Conservation (phyloP, 2,329 filamentous ascomycete genomes). For the Harringtonia aguacate region DNA sequence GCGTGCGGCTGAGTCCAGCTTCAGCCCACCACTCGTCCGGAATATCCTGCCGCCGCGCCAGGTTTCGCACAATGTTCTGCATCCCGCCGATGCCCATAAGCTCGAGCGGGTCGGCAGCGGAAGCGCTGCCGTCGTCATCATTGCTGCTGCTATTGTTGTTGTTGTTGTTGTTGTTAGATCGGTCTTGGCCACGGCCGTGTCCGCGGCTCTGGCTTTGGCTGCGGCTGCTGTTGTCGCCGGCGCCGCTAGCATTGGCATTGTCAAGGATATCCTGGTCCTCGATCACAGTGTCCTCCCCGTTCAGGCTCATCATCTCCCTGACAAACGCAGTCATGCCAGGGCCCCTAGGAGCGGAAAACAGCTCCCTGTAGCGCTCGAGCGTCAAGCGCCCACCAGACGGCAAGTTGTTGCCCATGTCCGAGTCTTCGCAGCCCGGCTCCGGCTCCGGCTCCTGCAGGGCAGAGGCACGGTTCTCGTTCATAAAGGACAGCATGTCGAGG, state of each 20-base stretch:
- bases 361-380: no score
- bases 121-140: no score
- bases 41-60: slow-evolving; percentile 63
- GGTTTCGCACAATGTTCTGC: slow-evolving; percentile 59
- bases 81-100: slow-evolving; percentile 44
- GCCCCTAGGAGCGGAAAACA: no score
- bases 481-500: background rate
- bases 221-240: background rate
- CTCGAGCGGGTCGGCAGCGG: slow-evolving; percentile 22
- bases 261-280: background rate
- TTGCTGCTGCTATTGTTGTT: slow-evolving; percentile 3
- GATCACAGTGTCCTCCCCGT: no score
- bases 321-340: no score
- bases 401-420: slow-evolving; percentile 33
- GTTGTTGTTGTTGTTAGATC: background rate
- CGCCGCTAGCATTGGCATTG: background rate
- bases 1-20: slow-evolving; percentile 52
- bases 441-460: slow-evolving; percentile 24
- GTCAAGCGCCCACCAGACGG: no score
- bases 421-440: slow-evolving; percentile 42
- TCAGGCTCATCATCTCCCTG: no score
- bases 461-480: no score
- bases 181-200: slow-evolving; percentile 1
- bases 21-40: slow-evolving; percentile 76
- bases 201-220: background rate